Evolutionary conservation across 805 yeast genomes (phyloP).

Genomic region (Priceomyces medius): DNA sequence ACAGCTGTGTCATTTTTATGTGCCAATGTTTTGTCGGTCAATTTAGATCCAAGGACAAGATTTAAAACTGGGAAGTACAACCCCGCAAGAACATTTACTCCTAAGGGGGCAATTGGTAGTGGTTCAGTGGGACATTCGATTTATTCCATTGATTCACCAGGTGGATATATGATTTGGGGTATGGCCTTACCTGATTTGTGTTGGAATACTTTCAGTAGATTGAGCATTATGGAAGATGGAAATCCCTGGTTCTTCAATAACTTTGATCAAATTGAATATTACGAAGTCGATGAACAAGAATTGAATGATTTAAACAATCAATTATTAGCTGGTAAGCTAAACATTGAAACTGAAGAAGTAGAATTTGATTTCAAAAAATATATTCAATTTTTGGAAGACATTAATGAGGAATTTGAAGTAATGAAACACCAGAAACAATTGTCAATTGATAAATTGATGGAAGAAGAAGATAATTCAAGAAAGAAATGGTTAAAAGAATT

Average conservation of each 20-base stretch:
- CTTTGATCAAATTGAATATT: conserved; percentile 92
- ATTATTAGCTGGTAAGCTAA: conserved; percentile 75
- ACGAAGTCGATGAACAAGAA: conserved; percentile 85
- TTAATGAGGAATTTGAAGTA: conserved; percentile 68
- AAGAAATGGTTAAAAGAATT: too few species aligned
- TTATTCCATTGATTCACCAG: conserved; percentile 97
- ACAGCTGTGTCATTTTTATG: too few species aligned
- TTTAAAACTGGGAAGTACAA: conserved; percentile 90
- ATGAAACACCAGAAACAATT: conserved; percentile 64
- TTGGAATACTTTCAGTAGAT: conserved; percentile 92
- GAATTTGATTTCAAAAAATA: conserved; percentile 82
- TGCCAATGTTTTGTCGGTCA: too few species aligned
- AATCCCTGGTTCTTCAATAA: conserved; percentile 88
- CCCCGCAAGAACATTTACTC: conserved; percentile 94
- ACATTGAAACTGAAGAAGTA: conserved; percentile 69
- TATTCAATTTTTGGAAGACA: conserved; percentile 72
- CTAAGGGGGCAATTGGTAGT: conserved; percentile 95
- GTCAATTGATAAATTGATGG: conserved; percentile 85
- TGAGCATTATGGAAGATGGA: conserved; percentile 52
- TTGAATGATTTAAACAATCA: conserved; percentile 69
- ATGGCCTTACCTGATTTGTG: conserved; percentile 94
- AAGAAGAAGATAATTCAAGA: conserved; percentile 76
- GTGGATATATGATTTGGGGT: conserved; percentile 96
- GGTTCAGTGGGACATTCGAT: conserved; percentile 99
- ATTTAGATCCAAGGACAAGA: conserved; percentile 96